Evolutionary conservation across 176 grass and related monocot species (phyloP), one percentile per base, ranked within the genome.

Genomic region (Oryza coarctata): DNA sequence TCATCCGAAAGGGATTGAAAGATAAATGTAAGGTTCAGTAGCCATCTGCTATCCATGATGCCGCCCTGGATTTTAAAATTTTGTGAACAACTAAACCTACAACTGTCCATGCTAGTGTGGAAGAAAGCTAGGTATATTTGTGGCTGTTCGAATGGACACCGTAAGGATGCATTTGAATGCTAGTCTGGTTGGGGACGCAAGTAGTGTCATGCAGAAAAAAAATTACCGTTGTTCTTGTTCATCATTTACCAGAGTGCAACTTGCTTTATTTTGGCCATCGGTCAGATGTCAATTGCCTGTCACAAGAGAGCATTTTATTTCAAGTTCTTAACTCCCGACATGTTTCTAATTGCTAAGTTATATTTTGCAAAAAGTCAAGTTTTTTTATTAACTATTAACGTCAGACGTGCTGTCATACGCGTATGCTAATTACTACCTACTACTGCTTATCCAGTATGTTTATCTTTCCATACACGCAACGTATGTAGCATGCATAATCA

Each of bases 1-100:
- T 83, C 40, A 70, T 27, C 41, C 35, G 80, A 78, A 50, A 73
- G 67, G 44, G 80, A 88, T 75, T 65, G 57, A 43, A n/a, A 67
- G 63, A 31, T 66, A 8, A 72, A 72, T 20, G n/a, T 73, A 44
- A 43, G 33, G 80, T 52, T 2, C 66, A 25, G 41, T 72, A 72
- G 55, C 41, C 17, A 30, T 71, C 67, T 23, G 65, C 63, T 77
- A 75, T 62, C 78, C 61, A 25, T 52, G 68, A 66, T 36, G 39
- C 22, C 83, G 22, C 25, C 65, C 66, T 22, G 11, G 11, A 8
- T 31, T 80, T 80, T 73, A 35, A 52, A 27, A 41, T 40, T 18
- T 70, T 64, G 38, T 11, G 3, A 12, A 72, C 22, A 8, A 18
- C 44, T 47, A 50, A 50, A 14, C 0, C 47, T 50, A 0, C 38